Percentiles rank a stretch among this genome's conserved stretches.
These are phyloP conservation scores for Annulohypoxylon nitens DNA, from an alignment of 495 filamentous ascomycete genomes.

Conservation along the genomic window DNA sequence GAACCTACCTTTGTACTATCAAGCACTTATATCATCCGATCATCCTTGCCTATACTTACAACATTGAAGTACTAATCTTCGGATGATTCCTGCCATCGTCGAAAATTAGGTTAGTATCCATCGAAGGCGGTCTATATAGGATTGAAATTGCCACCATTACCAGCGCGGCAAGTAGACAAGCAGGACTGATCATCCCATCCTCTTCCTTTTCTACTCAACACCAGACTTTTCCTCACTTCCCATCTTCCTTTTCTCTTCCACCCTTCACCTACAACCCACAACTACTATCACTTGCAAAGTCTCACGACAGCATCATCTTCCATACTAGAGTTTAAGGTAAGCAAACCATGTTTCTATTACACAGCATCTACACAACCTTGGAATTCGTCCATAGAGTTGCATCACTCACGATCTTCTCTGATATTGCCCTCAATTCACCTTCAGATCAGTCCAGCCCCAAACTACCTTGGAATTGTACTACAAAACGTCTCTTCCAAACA, in stretches of 20 bases:
- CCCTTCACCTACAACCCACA: background rate
- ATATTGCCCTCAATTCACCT: background rate
- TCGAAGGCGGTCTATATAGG: too few relatives aligned
- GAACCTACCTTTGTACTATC: too few relatives aligned
- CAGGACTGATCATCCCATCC: background rate
- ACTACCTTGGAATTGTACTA: too few relatives aligned
- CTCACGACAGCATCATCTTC: background rate
- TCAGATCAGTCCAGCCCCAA: background rate
- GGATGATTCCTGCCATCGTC: too few relatives aligned
- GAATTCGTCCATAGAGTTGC: too few relatives aligned
- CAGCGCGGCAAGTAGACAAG: background rate
- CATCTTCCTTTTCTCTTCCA: background rate
- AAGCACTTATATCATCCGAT: too few relatives aligned
- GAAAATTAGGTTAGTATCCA: too few relatives aligned
- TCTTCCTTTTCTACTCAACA: background rate
- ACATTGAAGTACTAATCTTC: too few relatives aligned
- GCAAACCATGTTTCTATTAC: background rate
- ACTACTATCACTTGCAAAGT: too few relatives aligned
- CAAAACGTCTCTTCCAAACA: too few relatives aligned
- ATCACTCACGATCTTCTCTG: too few relatives aligned
- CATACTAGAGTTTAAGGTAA: background rate
- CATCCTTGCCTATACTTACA: too few relatives aligned
- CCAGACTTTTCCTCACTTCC: background rate
- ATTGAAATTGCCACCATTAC: background rate
- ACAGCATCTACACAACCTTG: background rate